These are phyloP conservation scores for Pyrenopolyporus hunteri DNA, from an alignment of 495 filamentous ascomycete genomes.

Conservation along the genomic window DNA sequence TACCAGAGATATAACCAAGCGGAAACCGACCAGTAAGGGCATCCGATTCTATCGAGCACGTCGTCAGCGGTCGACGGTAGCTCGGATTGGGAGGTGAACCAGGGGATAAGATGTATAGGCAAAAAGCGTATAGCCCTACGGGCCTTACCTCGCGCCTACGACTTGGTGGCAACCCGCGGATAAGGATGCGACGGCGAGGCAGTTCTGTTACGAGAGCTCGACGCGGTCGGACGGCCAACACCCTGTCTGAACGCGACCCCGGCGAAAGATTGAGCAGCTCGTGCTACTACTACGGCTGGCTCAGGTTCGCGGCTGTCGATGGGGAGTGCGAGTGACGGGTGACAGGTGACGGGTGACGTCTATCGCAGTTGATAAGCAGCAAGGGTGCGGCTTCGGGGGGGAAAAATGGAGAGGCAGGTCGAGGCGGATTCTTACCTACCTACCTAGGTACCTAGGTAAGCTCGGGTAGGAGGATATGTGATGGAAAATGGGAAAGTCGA, in stretches of 20 bases:
- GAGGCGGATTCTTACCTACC: too few species aligned
- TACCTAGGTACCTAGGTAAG: too few species aligned
- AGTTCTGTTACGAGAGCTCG: neutral
- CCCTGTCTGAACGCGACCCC: too few species aligned
- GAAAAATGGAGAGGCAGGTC: constrained; percentile 12
- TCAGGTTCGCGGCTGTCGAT: neutral
- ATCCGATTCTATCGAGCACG: too few species aligned
- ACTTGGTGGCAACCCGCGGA: neutral
- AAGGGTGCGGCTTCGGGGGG: neutral
- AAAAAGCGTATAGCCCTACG: neutral
- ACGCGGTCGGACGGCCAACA: too few species aligned
- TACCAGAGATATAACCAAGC: too few species aligned
- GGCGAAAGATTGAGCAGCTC: neutral
- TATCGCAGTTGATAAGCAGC: constrained; percentile 11
- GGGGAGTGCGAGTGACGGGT: neutral
- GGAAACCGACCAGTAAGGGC: too few species aligned
- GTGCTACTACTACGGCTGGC: neutral
- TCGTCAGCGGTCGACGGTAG: neutral
- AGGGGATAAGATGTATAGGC: neutral
- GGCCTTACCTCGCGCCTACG: neutral
- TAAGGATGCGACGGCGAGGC: neutral
- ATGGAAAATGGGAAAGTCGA: too few species aligned
- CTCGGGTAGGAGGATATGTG: too few species aligned
- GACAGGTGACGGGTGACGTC: constrained; percentile 5
- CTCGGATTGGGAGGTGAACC: neutral